Evolutionary conservation across 2,329 filamentous ascomycete genomes (phyloP), one percentile per base, ranked within the genome.

Genomic region (Zymoseptoria ardabiliae): DNA sequence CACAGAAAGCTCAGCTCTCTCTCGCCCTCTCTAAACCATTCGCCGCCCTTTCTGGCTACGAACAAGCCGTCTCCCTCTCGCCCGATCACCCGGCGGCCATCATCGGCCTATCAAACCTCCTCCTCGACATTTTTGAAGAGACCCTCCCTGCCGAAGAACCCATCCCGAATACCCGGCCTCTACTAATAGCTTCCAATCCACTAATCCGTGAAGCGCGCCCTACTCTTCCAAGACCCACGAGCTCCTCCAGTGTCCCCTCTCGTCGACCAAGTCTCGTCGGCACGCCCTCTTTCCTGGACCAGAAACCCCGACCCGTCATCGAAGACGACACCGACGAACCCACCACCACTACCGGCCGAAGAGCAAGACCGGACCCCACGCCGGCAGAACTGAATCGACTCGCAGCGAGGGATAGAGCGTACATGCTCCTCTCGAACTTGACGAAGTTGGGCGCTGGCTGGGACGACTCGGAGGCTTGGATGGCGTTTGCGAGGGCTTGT

Each of bases 391-490:
- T 91, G 35, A 91, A 94, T 72, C 85, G 91, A 10, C 83, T 97
- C n/a, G 90, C 92, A 3, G 90, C 92, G 17, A 85, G 93, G 20
- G 94, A 97, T 71, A 84, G 94, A 55, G 94, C 94, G 0, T 94
- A 91, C 70, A 88, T 87, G 11, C 81, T 99, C 17, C 79, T 99
- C 2, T 89, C 88, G 0, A 84, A 85, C 0, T 78, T 97, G 56
- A 97, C 92, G 2, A 95, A 91, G 72, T 82, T 92, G 8, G 93
- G 93, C 8, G 81, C 80, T 11, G 90, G 91, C 0, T 99, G 94
- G 94, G 93, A 97, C 74, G 84, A 88, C 72, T 86, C 90, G 0
- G 94, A 97, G 71, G 94, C 93, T 4, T 99, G 94, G 94, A 93
- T 91, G 70, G 84, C 88, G 4, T 82, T 99, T 35, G 90, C 91